Conservation (phyloP, 2,329 filamentous ascomycete genomes). For the Emericellopsis atlantica region DNA sequence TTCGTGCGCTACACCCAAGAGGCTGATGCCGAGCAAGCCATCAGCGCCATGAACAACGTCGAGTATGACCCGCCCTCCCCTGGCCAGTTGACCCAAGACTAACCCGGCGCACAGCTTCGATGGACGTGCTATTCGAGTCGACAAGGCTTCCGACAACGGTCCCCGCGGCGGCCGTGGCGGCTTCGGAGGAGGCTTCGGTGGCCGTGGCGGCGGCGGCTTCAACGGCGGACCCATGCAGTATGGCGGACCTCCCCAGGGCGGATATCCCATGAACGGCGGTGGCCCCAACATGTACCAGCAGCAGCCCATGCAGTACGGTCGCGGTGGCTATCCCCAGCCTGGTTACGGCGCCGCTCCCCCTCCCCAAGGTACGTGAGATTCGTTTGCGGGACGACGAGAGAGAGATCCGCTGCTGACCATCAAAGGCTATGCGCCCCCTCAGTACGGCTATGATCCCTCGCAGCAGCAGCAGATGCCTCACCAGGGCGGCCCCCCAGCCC, state of each 20-base stretch:
- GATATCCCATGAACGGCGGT: conserved; percentile 12
- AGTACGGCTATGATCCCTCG: conserved; percentile 35
- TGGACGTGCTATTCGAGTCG: conserved; percentile 85
- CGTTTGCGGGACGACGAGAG: too few species aligned
- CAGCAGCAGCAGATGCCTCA: conserved; percentile 26
- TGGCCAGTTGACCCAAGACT: background rate
- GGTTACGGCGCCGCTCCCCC: conserved; percentile 22
- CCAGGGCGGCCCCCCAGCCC: conserved; percentile 23
- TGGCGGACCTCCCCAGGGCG: conserved; percentile 20
- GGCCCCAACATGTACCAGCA: conserved; percentile 20
- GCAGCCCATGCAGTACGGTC: conserved; percentile 20
- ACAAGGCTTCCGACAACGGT: conserved; percentile 80
- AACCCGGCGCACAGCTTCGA: conserved; percentile 55
- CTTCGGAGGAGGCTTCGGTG: conserved; percentile 22
- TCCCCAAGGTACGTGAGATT: conserved; percentile 24
- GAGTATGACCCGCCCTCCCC: conserved; percentile 49
- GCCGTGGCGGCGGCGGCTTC: conserved; percentile 23
- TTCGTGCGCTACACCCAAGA: conserved; percentile 84
- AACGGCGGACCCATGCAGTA: conserved; percentile 23
- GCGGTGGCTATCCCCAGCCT: conserved; percentile 22
- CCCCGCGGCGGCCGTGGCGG: conserved; percentile 46
- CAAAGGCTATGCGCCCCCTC: conserved; percentile 22
- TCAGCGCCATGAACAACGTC: conserved; percentile 70
- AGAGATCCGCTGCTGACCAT: background rate
- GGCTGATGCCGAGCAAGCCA: conserved; percentile 63